Evolutionary conservation across 768 basidiomycete genomes (phyloP).

Genomic region (Dictyophora rubrovolvata): DNA sequence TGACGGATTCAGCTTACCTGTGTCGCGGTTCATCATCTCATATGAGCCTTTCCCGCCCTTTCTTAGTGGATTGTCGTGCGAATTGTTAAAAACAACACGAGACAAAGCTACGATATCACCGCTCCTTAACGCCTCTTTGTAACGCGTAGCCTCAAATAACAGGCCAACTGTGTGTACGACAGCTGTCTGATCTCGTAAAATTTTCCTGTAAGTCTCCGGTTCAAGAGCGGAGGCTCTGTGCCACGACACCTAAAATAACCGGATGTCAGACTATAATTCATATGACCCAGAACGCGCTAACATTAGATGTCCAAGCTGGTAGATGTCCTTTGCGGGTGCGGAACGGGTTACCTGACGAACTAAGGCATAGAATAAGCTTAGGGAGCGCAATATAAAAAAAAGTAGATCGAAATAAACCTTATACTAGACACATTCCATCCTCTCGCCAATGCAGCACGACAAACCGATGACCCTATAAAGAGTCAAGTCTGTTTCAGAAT

Average conservation of each 20-base stretch:
- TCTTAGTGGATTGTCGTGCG: constrained; percentile 48
- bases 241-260: constrained; percentile 67
- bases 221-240: constrained; percentile 71
- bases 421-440: constrained; percentile 87
- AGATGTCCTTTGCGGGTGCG: constrained; percentile 81
- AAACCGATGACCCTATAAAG: constrained; percentile 78
- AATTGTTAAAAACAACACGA: constrained; percentile 34
- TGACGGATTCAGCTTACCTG: constrained; percentile 41
- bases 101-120: constrained; percentile 46
- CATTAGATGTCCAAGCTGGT: constrained; percentile 78
- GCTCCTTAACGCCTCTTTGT: constrained; percentile 64
- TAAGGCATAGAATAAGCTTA: constrained; percentile 19
- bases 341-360: constrained; percentile 82
- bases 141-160: constrained; percentile 68
- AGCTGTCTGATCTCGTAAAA: constrained; percentile 57
- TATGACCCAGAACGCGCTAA: constrained; percentile 22
- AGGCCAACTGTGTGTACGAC: constrained; percentile 94
- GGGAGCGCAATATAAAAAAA: neutral
- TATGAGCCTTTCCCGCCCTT: constrained; percentile 41
- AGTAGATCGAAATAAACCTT: constrained; percentile 40
- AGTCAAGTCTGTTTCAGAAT: neutral
- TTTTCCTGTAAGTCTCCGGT: constrained; percentile 58
- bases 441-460: constrained; percentile 72
- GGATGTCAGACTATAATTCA: constrained; percentile 1
- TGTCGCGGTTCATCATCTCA: constrained; percentile 77